Conservation (phyloP, 257 asterid genomes). For the Jacaranda mimosifolia region DNA sequence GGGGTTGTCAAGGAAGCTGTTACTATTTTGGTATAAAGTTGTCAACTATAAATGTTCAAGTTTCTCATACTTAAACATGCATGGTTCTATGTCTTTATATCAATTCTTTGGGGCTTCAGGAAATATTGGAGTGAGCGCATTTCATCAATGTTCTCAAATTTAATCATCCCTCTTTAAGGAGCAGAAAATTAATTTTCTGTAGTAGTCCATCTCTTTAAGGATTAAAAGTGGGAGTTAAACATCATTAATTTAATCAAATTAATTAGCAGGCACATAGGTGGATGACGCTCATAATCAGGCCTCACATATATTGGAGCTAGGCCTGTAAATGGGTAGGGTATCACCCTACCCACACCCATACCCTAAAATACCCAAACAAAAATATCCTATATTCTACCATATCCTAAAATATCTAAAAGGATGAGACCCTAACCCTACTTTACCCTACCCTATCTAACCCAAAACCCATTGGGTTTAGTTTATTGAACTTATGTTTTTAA, state of each 20-base stretch:
- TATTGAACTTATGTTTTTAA: too few species aligned
- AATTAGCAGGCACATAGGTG: too few species aligned
- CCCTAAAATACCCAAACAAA: too few species aligned
- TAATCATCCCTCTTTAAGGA: background rate
- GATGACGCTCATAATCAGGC: too few species aligned
- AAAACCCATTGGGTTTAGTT: too few species aligned
- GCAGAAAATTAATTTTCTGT: background rate
- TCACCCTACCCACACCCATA: too few species aligned
- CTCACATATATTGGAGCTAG: too few species aligned
- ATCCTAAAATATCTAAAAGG: too few species aligned
- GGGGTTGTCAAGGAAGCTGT: conserved; percentile 99
- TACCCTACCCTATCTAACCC: too few species aligned
- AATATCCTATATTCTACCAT: too few species aligned
- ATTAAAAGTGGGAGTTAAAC: conserved; percentile 22
- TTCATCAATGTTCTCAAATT: conserved; percentile 27
- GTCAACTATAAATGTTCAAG: background rate
- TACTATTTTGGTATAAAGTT: conserved; percentile 76
- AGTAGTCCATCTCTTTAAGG: background rate
- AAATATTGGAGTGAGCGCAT: background rate
- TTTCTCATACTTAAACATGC: conserved; percentile 19
- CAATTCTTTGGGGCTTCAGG: background rate
- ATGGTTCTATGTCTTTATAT: background rate
- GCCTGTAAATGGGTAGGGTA: too few species aligned
- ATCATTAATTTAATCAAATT: background rate
- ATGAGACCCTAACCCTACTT: too few species aligned